Percentiles rank a stretch among this genome's conserved stretches.
phyloP scores from a whole-genome alignment of 179 eudicot genomes.

The Actinidia arguta region DNA sequence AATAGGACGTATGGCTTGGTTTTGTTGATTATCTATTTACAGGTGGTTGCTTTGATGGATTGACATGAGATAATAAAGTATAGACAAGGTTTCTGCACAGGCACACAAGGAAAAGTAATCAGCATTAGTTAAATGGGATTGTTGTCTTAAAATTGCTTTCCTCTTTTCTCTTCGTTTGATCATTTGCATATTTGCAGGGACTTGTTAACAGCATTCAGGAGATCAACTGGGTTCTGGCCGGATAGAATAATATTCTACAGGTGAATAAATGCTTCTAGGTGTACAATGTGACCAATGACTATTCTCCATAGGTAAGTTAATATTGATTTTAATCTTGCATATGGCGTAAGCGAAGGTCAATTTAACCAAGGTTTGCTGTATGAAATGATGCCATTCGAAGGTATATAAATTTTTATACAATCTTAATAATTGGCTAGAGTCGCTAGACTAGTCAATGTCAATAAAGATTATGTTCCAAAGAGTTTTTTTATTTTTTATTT shows the following conservation, averaged over 20 bases:
- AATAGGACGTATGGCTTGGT: background rate
- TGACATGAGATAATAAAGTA: slow-evolving; percentile 98
- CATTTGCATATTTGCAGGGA: slow-evolving; percentile 59
- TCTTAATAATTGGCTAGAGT: too few species aligned
- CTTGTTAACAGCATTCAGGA: slow-evolving; percentile 79
- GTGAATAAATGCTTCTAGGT: too few species aligned
- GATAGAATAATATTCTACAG: slow-evolving; percentile 90
- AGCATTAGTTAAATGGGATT: background rate
- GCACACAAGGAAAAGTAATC: slow-evolving; percentile 55
- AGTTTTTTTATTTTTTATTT: too few species aligned
- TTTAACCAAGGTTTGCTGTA: slow-evolving; percentile 85
- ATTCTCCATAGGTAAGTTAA: too few species aligned
- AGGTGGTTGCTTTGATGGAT: slow-evolving; percentile 97
- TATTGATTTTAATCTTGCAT: too few species aligned
- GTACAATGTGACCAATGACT: too few species aligned
- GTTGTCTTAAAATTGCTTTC: too few species aligned
- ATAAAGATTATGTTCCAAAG: too few species aligned
- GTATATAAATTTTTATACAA: too few species aligned
- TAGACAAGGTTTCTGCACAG: slow-evolving; percentile 93
- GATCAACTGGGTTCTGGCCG: slow-evolving; percentile 91
- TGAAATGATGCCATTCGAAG: slow-evolving; percentile 97
- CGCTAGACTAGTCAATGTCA: too few species aligned
- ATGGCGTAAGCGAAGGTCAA: slow-evolving; percentile 96
- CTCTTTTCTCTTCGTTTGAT: background rate
- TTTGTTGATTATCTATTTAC: slow-evolving; percentile 17